phyloP scores from a whole-genome alignment of 345 rosid genomes.

The Balakata baccata region DNA sequence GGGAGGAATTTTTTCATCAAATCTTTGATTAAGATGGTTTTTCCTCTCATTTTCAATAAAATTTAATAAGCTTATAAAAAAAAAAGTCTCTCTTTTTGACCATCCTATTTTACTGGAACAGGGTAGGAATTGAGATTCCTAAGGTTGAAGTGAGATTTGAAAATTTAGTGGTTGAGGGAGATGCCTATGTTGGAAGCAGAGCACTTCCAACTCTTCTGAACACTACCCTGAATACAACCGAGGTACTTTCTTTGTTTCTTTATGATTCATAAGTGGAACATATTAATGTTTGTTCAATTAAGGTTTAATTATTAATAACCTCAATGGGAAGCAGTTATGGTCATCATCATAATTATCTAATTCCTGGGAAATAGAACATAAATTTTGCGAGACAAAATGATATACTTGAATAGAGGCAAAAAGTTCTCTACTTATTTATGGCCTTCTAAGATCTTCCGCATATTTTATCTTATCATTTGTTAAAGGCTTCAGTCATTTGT shows the following conservation, averaged over 20 bases:
- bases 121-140: constrained; percentile 81
- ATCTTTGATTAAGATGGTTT: too few relatives aligned
- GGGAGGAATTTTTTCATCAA: too few relatives aligned
- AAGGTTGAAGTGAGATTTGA: constrained; percentile 75
- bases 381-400: neutral
- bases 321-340: neutral
- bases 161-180: constrained; percentile 59
- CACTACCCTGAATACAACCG: constrained; percentile 50
- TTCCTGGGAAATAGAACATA: neutral
- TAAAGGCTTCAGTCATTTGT: neutral
- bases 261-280: neutral
- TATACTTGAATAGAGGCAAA: neutral
- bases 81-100: too few relatives aligned
- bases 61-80: too few relatives aligned
- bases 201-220: constrained; percentile 80
- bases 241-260: constrained; percentile 36
- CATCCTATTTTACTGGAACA: constrained; percentile 10
- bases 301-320: neutral
- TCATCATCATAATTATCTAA: neutral
- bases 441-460: neutral
- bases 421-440: too few relatives aligned
- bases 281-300: neutral
- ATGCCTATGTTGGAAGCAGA: constrained; percentile 76
- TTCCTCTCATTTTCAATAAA: too few relatives aligned
- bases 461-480: too few relatives aligned